phyloP scores from a whole-genome alignment of 2,329 filamentous ascomycete genomes.

The Shiraia sp. region DNA sequence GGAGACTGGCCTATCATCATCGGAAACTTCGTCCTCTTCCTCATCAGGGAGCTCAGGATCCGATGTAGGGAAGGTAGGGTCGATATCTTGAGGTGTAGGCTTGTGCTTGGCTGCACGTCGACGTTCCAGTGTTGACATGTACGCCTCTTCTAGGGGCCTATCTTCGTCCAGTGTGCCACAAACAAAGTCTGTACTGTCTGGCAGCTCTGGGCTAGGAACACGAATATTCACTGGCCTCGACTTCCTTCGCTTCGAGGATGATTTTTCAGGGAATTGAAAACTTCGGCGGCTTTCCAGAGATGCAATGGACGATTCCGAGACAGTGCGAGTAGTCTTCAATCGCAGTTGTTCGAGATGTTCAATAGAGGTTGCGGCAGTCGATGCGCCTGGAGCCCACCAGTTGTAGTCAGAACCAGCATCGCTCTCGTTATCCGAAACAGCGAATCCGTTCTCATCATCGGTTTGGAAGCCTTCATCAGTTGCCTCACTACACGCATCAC shows the following conservation, averaged over 20 bases:
- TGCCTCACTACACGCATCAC: constrained; percentile 35
- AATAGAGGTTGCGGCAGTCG: constrained; percentile 58
- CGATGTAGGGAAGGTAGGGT: constrained; percentile 94
- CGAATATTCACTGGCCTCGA: constrained; percentile 62
- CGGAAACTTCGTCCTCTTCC: constrained; percentile 59
- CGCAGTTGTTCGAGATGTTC: constrained; percentile 54
- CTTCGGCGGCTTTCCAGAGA: constrained; percentile 49
- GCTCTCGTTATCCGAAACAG: constrained; percentile 69
- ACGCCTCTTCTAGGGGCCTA: constrained; percentile 89
- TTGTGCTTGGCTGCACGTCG: constrained; percentile 81
- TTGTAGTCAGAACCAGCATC: constrained; percentile 66
- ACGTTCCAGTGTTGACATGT: constrained; percentile 80
- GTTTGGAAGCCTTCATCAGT: constrained; percentile 76
- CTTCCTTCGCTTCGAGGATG: constrained; percentile 46
- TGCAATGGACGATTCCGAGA: constrained; percentile 59
- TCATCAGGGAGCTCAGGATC: constrained; percentile 85
- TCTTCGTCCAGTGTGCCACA: constrained; percentile 97
- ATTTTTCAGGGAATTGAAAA: constrained; percentile 31
- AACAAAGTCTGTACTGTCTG: constrained; percentile 98
- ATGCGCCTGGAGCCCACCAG: constrained; percentile 63
- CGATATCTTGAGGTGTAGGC: constrained; percentile 82
- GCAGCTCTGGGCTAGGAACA: constrained; percentile 74
- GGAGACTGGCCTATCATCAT: constrained; percentile 40
- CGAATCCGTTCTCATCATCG: constrained; percentile 75
- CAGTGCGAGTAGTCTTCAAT: constrained; percentile 49